A percentile compares a stretch with the other conserved stretches of the same genome.
phyloP scores from a whole-genome alignment of 23 red algal species.

The Gracilaria domingensis region DNA sequence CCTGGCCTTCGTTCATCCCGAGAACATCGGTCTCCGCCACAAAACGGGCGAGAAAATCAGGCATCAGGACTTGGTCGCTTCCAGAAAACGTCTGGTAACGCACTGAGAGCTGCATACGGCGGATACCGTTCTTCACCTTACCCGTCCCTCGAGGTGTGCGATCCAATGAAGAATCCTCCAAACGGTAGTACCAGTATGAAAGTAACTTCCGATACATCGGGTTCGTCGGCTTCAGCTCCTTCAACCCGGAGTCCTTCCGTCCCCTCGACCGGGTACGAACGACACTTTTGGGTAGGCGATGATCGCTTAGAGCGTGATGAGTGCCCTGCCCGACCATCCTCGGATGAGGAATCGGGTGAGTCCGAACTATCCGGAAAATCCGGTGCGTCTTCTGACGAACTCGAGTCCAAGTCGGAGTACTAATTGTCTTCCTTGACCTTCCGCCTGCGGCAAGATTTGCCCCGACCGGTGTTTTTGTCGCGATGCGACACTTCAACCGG shows the following conservation, averaged over 20 bases:
- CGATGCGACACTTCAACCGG: not conserved
- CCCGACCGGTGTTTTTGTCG: not conserved
- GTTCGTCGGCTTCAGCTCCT: not conserved
- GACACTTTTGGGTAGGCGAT: not conserved
- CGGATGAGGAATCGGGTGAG: not conserved
- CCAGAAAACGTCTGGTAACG: not conserved
- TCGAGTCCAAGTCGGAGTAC: not conserved
- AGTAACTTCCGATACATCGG: not conserved
- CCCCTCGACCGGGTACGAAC: not conserved
- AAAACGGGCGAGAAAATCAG: not conserved
- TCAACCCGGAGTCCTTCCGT: not conserved
- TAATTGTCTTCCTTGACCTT: not conserved
- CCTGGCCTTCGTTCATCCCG: not conserved
- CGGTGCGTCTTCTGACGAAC: not conserved
- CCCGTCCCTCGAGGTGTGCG: not conserved
- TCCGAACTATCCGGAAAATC: not conserved
- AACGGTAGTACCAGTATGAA: not conserved
- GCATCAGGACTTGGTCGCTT: not conserved
- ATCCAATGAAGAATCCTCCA: not conserved
- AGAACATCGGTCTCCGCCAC: conserved; percentile 1
- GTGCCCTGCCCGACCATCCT: not conserved
- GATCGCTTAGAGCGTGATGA: not conserved
- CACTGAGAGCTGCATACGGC: not conserved
- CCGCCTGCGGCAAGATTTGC: not conserved
- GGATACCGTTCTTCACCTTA: not conserved